Evolutionary conservation across 768 basidiomycete genomes (phyloP), one percentile per base, ranked within the genome.

Genomic region (Naganishia vishniacii): DNA sequence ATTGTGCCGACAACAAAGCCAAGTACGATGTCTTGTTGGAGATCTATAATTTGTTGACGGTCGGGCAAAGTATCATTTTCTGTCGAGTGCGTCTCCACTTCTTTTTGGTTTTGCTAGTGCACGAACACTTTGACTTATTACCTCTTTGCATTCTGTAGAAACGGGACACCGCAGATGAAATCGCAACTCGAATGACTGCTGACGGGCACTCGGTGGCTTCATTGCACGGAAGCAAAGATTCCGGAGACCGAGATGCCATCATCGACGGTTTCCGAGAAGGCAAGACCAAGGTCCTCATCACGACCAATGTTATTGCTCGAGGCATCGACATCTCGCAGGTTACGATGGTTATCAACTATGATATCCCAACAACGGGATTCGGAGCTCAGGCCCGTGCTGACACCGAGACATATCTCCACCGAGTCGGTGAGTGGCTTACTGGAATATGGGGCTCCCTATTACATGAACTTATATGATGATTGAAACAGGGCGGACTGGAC

Each of bases 271-370:
- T 98, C 85, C 84, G 95, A 40, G 88, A 95, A 72, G 95, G 95
- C 61, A 88, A 87, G 69, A 91, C 91, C 75, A 99, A 99, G 78
- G 93, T 93, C 53, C 80, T 99, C 69, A 99, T 99, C 75, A 98
- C 95, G 59, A 99, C 95, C 41, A 99, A 99, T 78, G 95, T 99
- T 73, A 88, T 98, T 68, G 93, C 95, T 1, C 86, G 95, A 18
- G 95, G 95, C 45, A 98, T 99, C 80, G 95, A 99, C 72, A 95
- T 99, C 72, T 82, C 91, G 61, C 94, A 97, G 80, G 95, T 99
- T 71, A 99, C 97, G 81, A 92, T 99, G 92, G 94, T 98, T n/a
- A 91, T 99, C 77, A 98, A 98, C 79, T 99, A 98, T 74, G 93
- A 97, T 74, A 83, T 95, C 28, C 92, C 93, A 70, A 61, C 77